These are phyloP conservation scores for Rosa chinensis DNA, from an alignment of 306 rosid species.

Conservation along the genomic window DNA sequence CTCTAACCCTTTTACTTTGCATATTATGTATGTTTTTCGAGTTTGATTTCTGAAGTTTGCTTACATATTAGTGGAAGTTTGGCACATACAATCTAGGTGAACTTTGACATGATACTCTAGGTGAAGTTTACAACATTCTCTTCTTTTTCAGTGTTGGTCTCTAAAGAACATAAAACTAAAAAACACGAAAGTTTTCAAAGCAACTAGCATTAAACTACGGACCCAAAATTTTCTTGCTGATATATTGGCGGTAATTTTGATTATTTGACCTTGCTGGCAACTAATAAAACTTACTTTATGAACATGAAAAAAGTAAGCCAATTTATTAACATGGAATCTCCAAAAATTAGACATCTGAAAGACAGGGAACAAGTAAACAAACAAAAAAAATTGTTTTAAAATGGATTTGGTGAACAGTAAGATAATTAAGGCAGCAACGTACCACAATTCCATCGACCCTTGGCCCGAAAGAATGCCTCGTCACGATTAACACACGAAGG, in stretches of 20 bases:
- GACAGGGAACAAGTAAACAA: not conserved
- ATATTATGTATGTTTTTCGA: not conserved
- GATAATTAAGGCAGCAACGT: conserved; percentile 25
- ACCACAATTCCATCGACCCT: conserved; percentile 99
- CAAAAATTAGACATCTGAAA: not conserved
- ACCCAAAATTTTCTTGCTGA: not conserved
- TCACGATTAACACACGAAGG: conserved; percentile 92
- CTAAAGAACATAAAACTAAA: not conserved
- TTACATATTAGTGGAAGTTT: not conserved
- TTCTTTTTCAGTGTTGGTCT: not conserved
- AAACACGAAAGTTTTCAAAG: not conserved
- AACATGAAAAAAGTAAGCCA: not conserved
- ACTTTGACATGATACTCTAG: not conserved
- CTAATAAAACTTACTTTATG: not conserved
- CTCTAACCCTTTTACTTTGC: not conserved
- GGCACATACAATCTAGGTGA: not conserved
- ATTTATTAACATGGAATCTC: not conserved
- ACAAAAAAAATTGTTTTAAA: not conserved
- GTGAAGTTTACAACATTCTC: not conserved
- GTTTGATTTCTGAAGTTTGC: not conserved
- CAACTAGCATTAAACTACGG: not conserved
- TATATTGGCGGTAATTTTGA: not conserved
- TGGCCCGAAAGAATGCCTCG: conserved; percentile 88
- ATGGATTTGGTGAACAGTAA: not conserved
- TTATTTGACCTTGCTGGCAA: not conserved